phyloP scores from a whole-genome alignment of 768 basidiomycete genomes.

The Dioszegia hungarica region DNA sequence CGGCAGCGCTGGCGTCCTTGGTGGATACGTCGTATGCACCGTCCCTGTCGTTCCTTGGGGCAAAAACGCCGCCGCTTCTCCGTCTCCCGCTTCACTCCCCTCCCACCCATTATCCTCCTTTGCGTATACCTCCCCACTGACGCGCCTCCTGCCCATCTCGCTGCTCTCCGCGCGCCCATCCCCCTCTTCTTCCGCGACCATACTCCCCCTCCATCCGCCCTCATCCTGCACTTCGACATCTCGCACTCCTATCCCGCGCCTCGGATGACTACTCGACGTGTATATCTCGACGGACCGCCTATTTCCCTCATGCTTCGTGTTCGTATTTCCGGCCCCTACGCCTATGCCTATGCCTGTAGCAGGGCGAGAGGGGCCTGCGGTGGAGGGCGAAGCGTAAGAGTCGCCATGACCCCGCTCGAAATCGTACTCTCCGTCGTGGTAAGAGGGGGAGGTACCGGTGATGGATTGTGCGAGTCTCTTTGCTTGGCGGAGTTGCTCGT shows the following conservation, averaged over 20 bases:
- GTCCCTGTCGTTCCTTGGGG: background rate
- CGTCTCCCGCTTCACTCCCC: background rate
- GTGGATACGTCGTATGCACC: background rate
- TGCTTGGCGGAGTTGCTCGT: slow-evolving; percentile 38
- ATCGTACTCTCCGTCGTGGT: background rate
- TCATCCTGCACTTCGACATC: slow-evolving; percentile 6
- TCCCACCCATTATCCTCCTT: background rate
- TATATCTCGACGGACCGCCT: slow-evolving; percentile 1
- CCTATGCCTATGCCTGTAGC: background rate
- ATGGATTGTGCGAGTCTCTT: slow-evolving; percentile 18
- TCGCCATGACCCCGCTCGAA: slow-evolving; percentile 3
- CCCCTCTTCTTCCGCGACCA: background rate
- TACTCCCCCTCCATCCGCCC: background rate
- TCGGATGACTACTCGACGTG: slow-evolving; percentile 6
- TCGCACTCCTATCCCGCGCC: slow-evolving; percentile 4
- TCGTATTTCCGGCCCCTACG: background rate
- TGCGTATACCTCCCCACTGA: background rate
- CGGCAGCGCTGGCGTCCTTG: background rate
- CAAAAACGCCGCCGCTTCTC: background rate
- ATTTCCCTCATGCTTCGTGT: background rate
- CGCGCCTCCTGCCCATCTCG: background rate
- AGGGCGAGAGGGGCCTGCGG: background rate
- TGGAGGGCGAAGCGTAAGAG: background rate
- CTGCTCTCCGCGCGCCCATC: background rate
- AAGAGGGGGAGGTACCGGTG: background rate